Evolutionary conservation across 2,329 filamentous ascomycete species (phyloP), one percentile per base, ranked within the genome.

Genomic region (Colletotrichum tamarilloi): DNA sequence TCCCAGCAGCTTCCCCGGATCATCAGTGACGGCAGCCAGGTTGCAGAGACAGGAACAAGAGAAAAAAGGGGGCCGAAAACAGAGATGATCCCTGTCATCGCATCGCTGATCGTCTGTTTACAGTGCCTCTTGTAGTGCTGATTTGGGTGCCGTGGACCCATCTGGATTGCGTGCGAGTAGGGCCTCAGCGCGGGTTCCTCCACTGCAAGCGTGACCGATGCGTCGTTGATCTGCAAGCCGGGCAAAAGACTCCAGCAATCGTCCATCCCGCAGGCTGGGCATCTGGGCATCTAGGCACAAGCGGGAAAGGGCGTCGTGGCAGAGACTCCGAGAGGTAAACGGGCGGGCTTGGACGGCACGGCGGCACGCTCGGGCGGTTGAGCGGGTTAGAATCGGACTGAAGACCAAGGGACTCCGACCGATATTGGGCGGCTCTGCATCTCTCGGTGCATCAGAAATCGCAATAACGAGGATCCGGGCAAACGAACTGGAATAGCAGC

Each of bases 1-100:
- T 65, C n/a, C 30, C 62, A 64, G 11, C 59, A 72, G 66, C 66
- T 72, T 72, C 69, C 69, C 69, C 69, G 66, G 69, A 72, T 72
- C 59, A 58, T 69, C 69, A 53, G 28, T 59, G 69, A 63, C 69
- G 65, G 49, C 26, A n/a, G 66, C 56, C 30, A 14, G 35, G 58
- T 14, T 24, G 38, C 35, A 53, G 42, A 35, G 52, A 68, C 65
- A 68, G 65, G 58, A 72, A 72, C 49, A 56, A 35, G 60, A 63
- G 42, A 63, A 55, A 55, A 42, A 58, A 38, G 59, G 66, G 69
- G 59, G 38, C 53, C 30, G 42, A 55, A 42, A 53, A 38, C 58
- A 55, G 58, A 69, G 66, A 66, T 68, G 53, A 72, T 64, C 69
- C 69, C 66, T 69, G 69, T 62, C 69, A 26, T n/a, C 26, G 24